These are phyloP conservation scores for Backusella tarrabulga DNA, from an alignment of 192 early-diverging fungal species.

Conservation along the genomic window DNA sequence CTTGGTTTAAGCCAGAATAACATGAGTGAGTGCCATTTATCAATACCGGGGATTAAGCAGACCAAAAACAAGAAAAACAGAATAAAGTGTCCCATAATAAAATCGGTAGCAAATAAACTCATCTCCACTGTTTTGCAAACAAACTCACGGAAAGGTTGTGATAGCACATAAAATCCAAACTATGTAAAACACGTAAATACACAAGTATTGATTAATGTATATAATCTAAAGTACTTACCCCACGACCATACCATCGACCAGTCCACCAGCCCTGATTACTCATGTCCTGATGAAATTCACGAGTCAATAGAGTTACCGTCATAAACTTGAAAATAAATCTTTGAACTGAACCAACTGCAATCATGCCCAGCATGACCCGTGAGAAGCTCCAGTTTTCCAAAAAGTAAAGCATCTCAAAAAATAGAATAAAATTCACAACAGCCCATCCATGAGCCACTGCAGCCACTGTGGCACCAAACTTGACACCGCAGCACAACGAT, in stretches of 20 bases:
- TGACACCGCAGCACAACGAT: constrained; percentile 50
- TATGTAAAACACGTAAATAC: background rate
- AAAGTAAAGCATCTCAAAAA: constrained; percentile 67
- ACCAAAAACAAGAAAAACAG: constrained; percentile 70
- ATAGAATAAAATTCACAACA: constrained; percentile 59
- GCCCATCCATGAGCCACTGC: constrained; percentile 62
- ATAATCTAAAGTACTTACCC: constrained; percentile 28
- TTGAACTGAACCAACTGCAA: constrained; percentile 65
- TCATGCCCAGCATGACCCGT: constrained; percentile 64
- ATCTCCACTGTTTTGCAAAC: constrained; percentile 83
- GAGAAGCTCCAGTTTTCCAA: constrained; percentile 66
- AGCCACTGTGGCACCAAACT: constrained; percentile 72
- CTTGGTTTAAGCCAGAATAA: constrained; percentile 78
- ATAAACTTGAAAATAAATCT: constrained; percentile 73
- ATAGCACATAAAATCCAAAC: constrained; percentile 46
- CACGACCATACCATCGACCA: constrained; percentile 77
- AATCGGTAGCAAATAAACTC: constrained; percentile 74
- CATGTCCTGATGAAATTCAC: constrained; percentile 78
- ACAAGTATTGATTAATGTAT: background rate
- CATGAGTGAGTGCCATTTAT: constrained; percentile 76
- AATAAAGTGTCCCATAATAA: constrained; percentile 75
- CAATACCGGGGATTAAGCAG: constrained; percentile 66
- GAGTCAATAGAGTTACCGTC: constrained; percentile 66
- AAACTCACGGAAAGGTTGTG: constrained; percentile 73
- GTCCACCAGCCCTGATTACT: constrained; percentile 86